phyloP scores from a whole-genome alignment of 768 basidiomycete genomes.

The Leccinum longicurvipes region DNA sequence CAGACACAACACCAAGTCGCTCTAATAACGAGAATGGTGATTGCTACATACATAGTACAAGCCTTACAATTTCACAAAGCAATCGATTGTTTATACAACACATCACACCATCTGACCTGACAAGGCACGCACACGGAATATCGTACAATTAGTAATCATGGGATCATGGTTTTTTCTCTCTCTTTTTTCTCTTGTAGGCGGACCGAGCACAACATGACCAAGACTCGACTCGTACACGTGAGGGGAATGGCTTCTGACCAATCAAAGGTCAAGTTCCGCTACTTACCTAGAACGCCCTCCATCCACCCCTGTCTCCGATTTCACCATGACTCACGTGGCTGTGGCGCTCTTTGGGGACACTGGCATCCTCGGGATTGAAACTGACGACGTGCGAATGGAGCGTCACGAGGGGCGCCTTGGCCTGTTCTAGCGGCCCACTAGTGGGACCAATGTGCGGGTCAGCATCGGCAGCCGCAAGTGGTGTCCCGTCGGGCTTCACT shows the following conservation, averaged over 20 bases:
- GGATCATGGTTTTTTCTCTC: neutral
- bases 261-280: neutral
- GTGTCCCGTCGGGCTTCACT: conserved; percentile 11
- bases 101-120: neutral
- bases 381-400: conserved; percentile 13
- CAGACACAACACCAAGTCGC: neutral
- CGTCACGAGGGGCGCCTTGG: conserved; percentile 7
- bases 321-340: neutral
- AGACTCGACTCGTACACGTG: neutral
- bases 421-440: neutral
- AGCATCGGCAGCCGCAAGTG: conserved; percentile 1
- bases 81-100: neutral
- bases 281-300: conserved; percentile 3
- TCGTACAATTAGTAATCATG: neutral
- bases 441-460: neutral
- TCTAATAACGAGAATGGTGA: neutral
- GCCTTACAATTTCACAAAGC: neutral
- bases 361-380: neutral
- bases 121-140: neutral
- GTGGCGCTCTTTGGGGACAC: neutral
- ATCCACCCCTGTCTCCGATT: neutral
- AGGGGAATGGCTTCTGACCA: neutral
- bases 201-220: neutral
- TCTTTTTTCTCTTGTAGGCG: neutral
- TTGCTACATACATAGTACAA: too few relatives aligned